Evolutionary conservation across 148 eudicot genomes (phyloP), one percentile per base, ranked within the genome.

Genomic region (Fallopia convolvulus): DNA sequence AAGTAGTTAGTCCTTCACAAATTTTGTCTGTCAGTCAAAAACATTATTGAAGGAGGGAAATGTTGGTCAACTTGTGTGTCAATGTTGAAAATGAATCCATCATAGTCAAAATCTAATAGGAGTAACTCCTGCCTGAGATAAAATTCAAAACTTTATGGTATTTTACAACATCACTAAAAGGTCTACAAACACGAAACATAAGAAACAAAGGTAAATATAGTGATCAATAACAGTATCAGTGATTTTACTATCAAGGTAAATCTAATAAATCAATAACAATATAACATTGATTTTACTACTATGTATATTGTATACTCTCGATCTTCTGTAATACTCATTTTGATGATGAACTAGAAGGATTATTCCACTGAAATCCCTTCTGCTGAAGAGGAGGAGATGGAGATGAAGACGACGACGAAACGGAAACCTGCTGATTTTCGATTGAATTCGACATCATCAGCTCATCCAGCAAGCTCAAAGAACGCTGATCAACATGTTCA

Each of bases 391-490:
- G 39, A 13, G 70, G 70, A 10, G 40, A 30, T 26, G 70, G 36
- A 13, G 70, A 58, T 58, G 65, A 56, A 6, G 74, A 72, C 30
- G 41, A 30, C 6, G 75, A 72, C 26, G 26, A 42, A 44, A 44
- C 47, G 1, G 47, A 44, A 44, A 44, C 8, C 47, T 36, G 39
- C 39, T 36, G 39, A 4, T 36, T 36, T 36, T 36, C 39, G 39
- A 36, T 36, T 36, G 39, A 36, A 36, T 36, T 36, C 18, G 39
- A 12, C 48, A 20, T 8, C 32, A 40, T 9, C 49, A 40, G n/a
- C 52, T 72, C 50, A 40, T 72, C 75, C 48, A 42, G 4, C 50
- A 41, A 72, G 26, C 75, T 49, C 63, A 55, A n/a, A 55, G 52
- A 55, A 74, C 10, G 11, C 58, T 47, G 52, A 74, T 23, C 61